A percentile compares a stretch with the other conserved stretches of the same genome.
Conservation (phyloP, 805 yeast genomes). For the Wickerhamomyces queroliae region DNA sequence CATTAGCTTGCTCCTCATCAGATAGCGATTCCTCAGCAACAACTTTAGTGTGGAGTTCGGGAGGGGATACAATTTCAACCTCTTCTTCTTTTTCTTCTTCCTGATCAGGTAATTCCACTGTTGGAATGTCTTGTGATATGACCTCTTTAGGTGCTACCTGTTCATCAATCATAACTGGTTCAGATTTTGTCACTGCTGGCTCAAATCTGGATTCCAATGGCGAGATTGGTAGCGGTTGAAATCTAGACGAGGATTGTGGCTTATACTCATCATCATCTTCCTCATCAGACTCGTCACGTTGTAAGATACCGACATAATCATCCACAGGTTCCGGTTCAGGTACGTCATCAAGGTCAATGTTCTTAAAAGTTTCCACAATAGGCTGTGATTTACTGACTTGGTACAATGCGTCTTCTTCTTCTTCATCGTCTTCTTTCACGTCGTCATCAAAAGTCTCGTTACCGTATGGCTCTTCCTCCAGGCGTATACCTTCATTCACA, state of each 20-base stretch:
- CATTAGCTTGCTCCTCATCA: no score
- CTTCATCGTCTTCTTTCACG: constrained; percentile 1
- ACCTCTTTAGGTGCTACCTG: no score
- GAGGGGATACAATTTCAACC: not conserved
- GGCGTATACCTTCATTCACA: not conserved
- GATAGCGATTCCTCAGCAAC: no score
- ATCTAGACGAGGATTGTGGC: constrained; percentile 7
- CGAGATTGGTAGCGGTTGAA: constrained; percentile 5
- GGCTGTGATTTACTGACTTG: constrained; percentile 2
- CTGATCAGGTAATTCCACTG: not conserved
- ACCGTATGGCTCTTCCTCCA: not conserved
- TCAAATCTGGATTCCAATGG: constrained; percentile 8
- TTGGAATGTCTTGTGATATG: no score
- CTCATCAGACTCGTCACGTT: constrained; percentile 14
- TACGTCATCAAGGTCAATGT: constrained; percentile 19
- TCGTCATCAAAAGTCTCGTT: not conserved
- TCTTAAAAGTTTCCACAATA: constrained; percentile 8
- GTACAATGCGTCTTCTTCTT: constrained; percentile 1
- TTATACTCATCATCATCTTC: constrained; percentile 15
- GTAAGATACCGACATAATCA: constrained; percentile 8
- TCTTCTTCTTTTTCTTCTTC: not conserved
- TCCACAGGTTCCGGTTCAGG: constrained; percentile 1
- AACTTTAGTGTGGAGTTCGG: no score
- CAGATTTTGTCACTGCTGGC: no score
- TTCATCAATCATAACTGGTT: no score